Percentiles rank a stretch among this genome's conserved stretches.
These are phyloP conservation scores for Trichoderma orchidacearum DNA, from an alignment of 495 filamentous ascomycete species.

Conservation along the genomic window DNA sequence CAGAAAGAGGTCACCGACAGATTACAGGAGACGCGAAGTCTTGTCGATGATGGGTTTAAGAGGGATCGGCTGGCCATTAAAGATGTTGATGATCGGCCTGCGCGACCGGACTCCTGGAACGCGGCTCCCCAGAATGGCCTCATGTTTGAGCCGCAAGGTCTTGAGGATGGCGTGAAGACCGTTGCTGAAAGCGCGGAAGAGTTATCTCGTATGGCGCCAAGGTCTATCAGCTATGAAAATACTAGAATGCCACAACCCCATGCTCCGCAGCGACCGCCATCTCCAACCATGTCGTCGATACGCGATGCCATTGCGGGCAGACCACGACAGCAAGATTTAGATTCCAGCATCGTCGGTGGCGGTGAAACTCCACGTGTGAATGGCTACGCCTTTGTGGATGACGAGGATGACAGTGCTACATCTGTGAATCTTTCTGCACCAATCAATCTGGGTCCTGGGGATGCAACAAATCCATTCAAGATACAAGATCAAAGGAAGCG, in stretches of 20 bases:
- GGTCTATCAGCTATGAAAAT: slow-evolving; percentile 67
- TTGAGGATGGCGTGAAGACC: slow-evolving; percentile 58
- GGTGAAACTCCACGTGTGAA: slow-evolving; percentile 78
- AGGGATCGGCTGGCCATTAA: slow-evolving; percentile 41
- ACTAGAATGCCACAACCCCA: slow-evolving; percentile 51
- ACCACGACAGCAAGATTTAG: slow-evolving; percentile 46
- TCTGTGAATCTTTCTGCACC: slow-evolving; percentile 6
- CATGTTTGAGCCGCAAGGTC: slow-evolving; percentile 70
- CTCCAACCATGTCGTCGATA: slow-evolving; percentile 74
- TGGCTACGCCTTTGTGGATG: slow-evolving; percentile 89
- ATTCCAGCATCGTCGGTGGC: slow-evolving; percentile 47
- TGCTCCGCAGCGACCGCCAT: slow-evolving; percentile 38
- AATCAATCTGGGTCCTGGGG: slow-evolving; percentile 40
- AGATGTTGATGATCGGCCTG: slow-evolving; percentile 54
- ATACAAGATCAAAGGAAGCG: slow-evolving; percentile 62
- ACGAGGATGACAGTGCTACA: slow-evolving; percentile 39
- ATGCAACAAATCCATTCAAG: slow-evolving; percentile 68
- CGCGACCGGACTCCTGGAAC: slow-evolving; percentile 68
- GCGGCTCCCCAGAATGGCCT: slow-evolving; percentile 62
- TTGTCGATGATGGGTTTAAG: slow-evolving; percentile 36
- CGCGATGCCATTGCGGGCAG: slow-evolving; percentile 75
- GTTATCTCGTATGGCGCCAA: slow-evolving; percentile 61
- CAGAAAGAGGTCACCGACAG: slow-evolving; percentile 55
- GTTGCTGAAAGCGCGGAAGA: slow-evolving; percentile 50
- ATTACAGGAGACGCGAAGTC: slow-evolving; percentile 30